Evolutionary conservation across 345 rosid genomes (phyloP), one percentile per base, ranked within the genome.

Genomic region (Eucalyptus pumila): DNA sequence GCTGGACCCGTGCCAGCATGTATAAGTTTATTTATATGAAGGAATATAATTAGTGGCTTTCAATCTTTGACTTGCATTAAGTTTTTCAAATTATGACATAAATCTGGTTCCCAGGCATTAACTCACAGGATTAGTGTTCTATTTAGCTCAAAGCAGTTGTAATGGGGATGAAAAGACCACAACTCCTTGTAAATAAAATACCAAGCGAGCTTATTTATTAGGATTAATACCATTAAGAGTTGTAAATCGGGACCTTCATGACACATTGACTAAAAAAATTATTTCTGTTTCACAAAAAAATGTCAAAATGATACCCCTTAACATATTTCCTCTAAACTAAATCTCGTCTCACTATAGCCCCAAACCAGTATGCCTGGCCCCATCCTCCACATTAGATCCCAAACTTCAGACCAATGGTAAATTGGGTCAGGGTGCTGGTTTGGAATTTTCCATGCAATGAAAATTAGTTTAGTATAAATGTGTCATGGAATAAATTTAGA

Each of bases 361-460:
- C 32, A 60, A 27, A 7, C 14, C n/a, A 30, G 7, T 11, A 60
- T 27, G 0, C n/a, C 2, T 11, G 8, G 0, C 32, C 69, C 69
- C 32, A 60, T 30, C 15, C 10, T 60, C 8, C 8, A 60, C 32
- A 3, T 27, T 60, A 5, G 69, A 60, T 27, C 69, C 32, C 0
- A 12, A 26, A 27, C 32, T 60, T 27, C 7, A 26, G 4, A 60
- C 13, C 13, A 30, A 11, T 27, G 6, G 16, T 60, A 27, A 13
- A 60, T 27, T 27, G 32, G 8, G 9, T 60, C 1, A 60, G 4
- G 32, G 32, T 60, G 8, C 32, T 0, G 0, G n/a, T 60, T 27
- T 27, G 69, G 15, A 27, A 60, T 60, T 27, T 60, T 27, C 4
- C 8, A 4, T 27, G 15, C n/a, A 13, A 60, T 30, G 8, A 60